Percentiles rank a stretch among this genome's conserved stretches.
Evolutionary conservation across 805 yeast species (phyloP).

Genomic region (Candida pseudofarinosa): DNA sequence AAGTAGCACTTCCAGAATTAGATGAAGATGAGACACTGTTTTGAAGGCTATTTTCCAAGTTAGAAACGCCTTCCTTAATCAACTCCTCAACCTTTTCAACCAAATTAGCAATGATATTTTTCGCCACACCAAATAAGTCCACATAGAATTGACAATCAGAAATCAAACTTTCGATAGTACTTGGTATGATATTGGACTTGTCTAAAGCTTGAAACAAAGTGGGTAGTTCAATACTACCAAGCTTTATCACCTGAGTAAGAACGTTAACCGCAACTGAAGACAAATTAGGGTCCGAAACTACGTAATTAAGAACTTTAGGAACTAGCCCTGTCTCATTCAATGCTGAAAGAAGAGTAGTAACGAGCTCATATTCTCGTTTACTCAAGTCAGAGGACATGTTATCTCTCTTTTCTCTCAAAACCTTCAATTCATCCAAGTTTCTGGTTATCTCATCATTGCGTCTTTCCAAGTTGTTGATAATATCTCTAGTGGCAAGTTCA

Average conservation of each 20-base stretch:
- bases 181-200: conserved; percentile 31
- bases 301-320: conserved; percentile 29
- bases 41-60: conserved; percentile 10
- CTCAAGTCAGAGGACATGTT: conserved; percentile 20
- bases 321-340: conserved; percentile 34
- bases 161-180: conserved; percentile 32
- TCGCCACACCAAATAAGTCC: conserved; percentile 28
- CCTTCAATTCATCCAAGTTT: conserved; percentile 15
- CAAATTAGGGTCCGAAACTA: conserved; percentile 24
- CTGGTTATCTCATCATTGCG: conserved; percentile 17
- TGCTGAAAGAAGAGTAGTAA: conserved; percentile 35
- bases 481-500: conserved; percentile 10
- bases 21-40: background rate
- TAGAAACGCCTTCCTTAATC: conserved; percentile 15
- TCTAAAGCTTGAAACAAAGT: conserved; percentile 33
- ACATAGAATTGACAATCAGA: conserved; percentile 37
- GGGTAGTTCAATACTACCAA: conserved; percentile 29
- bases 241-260: conserved; percentile 27
- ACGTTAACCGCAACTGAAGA: conserved; percentile 17
- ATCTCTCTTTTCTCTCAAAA: conserved; percentile 27
- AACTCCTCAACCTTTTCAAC: conserved; percentile 20
- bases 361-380: conserved; percentile 37
- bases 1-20: background rate
- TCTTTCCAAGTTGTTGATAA: conserved; percentile 20
- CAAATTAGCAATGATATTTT: conserved; percentile 22